phyloP scores from a whole-genome alignment of 1,284 basidiomycete genomes.

The Sphaerobolus stellatus region DNA sequence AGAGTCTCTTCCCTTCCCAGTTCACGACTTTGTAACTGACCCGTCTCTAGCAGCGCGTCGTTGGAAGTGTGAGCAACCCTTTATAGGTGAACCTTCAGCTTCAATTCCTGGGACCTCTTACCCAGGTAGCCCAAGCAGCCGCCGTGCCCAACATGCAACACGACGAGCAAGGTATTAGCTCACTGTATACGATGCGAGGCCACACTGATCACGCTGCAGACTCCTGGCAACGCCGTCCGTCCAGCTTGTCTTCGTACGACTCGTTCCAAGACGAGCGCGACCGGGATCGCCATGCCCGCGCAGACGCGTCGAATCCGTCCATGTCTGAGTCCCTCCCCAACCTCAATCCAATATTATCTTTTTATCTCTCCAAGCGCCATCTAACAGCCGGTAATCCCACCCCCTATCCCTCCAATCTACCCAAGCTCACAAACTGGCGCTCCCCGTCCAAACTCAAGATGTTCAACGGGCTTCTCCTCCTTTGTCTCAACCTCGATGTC shows the following conservation, averaged over 20 bases:
- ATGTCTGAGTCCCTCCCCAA: constrained; percentile 21
- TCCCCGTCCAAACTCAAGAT: constrained; percentile 85
- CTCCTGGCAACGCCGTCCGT: too few relatives aligned
- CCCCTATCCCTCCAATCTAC: constrained; percentile 60
- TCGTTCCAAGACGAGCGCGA: constrained; percentile 4
- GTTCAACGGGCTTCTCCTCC: constrained; percentile 87
- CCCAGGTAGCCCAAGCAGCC: too few relatives aligned
- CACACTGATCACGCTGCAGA: too few relatives aligned
- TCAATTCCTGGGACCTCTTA: too few relatives aligned
- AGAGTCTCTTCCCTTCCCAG: too few relatives aligned
- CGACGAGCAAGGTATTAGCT: too few relatives aligned
- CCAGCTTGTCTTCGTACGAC: constrained; percentile 1
- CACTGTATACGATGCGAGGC: too few relatives aligned
- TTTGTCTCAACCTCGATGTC: constrained; percentile 96
- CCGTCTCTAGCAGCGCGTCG: too few relatives aligned
- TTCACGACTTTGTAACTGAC: too few relatives aligned
- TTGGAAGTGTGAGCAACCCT: too few relatives aligned
- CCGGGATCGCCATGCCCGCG: constrained; percentile 22
- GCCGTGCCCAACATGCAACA: too few relatives aligned
- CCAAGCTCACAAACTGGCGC: constrained; percentile 76
- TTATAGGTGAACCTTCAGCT: too few relatives aligned
- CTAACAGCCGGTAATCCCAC: constrained; percentile 84
- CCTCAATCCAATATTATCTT: constrained; percentile 21
- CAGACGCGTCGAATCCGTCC: constrained; percentile 17
- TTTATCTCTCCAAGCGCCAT: constrained; percentile 85